These are phyloP conservation scores for Sarocladium kiliense DNA, from an alignment of 2,329 filamentous ascomycete genomes.

Conservation along the genomic window DNA sequence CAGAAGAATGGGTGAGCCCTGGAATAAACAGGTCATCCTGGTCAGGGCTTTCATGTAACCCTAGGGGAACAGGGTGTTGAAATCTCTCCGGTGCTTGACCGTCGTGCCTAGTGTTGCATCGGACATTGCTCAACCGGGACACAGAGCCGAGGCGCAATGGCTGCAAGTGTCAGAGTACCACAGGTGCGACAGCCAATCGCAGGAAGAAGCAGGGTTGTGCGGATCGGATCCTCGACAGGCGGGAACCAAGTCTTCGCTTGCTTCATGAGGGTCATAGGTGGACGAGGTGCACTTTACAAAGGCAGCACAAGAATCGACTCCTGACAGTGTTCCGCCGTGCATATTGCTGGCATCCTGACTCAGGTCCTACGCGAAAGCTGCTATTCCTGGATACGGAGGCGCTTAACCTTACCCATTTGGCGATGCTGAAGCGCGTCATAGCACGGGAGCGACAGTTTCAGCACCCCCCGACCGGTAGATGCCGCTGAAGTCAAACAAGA, in stretches of 20 bases:
- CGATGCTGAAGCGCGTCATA: conserved; percentile 3
- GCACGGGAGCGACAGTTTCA: conserved; percentile 6
- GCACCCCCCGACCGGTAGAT: neutral
- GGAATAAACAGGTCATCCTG: neutral
- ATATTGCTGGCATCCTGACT: neutral
- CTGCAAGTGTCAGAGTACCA: conserved; percentile 8
- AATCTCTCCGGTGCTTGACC: conserved; percentile 7
- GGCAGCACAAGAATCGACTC: neutral
- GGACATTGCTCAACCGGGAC: conserved; percentile 9
- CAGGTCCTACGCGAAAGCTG: neutral
- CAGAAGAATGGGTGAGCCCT: neutral
- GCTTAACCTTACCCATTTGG: conserved; percentile 1
- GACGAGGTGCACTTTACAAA: neutral
- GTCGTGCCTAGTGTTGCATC: conserved; percentile 6
- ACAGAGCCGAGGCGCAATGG: conserved; percentile 4
- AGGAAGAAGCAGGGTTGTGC: neutral
- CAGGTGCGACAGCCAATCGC: conserved; percentile 4
- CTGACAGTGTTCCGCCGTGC: too few relatives aligned
- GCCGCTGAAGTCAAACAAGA: neutral
- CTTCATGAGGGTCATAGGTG: neutral
- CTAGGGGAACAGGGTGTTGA: neutral
- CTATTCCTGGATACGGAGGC: conserved; percentile 8
- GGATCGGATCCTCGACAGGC: conserved; percentile 7
- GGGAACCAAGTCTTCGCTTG: neutral
- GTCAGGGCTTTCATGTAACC: neutral